Evolutionary conservation across 208 protist species (phyloP).

Genomic region (Leishmania gerbilli): DNA sequence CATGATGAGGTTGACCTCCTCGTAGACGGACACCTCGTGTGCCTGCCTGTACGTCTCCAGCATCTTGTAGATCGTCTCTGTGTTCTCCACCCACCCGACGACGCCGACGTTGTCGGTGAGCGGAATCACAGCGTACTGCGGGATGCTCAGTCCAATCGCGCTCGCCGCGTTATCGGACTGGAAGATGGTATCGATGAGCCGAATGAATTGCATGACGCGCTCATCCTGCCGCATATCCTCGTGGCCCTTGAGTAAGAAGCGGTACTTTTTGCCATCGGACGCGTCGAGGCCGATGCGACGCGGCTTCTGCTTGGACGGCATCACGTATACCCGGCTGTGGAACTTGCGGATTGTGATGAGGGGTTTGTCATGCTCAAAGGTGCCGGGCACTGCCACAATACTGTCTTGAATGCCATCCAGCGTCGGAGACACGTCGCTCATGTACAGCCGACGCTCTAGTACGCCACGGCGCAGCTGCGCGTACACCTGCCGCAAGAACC

Average conservation of each 20-base stretch:
- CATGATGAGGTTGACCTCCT: conserved; percentile 86
- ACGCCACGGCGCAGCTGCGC: conserved; percentile 74
- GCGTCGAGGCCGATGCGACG: conserved; percentile 96
- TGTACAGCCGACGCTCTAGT: conserved; percentile 73
- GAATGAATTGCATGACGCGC: conserved; percentile 99
- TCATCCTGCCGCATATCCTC: conserved; percentile 99
- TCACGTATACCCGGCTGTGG: conserved; percentile 93
- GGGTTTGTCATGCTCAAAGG: conserved; percentile 89
- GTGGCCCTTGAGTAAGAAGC: conserved; percentile 99
- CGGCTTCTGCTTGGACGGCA: conserved; percentile 99
- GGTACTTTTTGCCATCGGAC: conserved; percentile 95
- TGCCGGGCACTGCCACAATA: conserved; percentile 97
- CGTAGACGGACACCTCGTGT: conserved; percentile 78
- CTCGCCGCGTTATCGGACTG: conserved; percentile 77
- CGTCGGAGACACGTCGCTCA: conserved; percentile 93
- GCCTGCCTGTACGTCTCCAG: conserved; percentile 78
- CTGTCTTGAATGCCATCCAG: conserved; percentile 94
- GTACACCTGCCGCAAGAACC: conserved; percentile 86
- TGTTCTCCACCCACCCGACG: conserved; percentile 99
- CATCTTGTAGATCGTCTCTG: conserved; percentile 96
- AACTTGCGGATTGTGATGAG: conserved; percentile 96
- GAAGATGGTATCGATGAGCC: conserved; percentile 99
- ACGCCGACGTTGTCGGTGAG: conserved; percentile 99
- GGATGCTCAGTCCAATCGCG: conserved; percentile 93
- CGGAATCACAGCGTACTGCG: conserved; percentile 98